Conservation (phyloP, 371 early-diverging fungal species). For the Syncephalastrum contaminatum region DNA sequence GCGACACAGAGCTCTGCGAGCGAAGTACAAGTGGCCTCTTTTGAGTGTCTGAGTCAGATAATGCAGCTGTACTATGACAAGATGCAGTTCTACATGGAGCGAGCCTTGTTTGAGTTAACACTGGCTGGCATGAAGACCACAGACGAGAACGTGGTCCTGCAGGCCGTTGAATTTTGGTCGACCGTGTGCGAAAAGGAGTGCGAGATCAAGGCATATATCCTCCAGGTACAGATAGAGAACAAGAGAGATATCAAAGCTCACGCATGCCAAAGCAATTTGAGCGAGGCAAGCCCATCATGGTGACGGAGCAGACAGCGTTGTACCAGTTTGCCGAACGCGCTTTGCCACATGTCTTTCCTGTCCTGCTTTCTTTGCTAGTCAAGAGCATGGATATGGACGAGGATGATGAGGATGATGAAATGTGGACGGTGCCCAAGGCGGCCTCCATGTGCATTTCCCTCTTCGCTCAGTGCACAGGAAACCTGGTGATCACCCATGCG, state of each 20-base stretch:
- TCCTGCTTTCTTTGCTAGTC: conserved; percentile 82
- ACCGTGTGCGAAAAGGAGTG: conserved; percentile 95
- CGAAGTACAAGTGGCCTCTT: conserved; percentile 83
- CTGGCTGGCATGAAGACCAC: conserved; percentile 82
- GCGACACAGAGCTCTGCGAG: conserved; percentile 81
- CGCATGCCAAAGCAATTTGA: background rate
- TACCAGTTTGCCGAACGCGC: conserved; percentile 78
- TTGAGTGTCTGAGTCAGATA: conserved; percentile 93
- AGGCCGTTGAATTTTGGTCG: conserved; percentile 98
- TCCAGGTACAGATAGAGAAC: conserved; percentile 20
- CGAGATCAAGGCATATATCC: conserved; percentile 55
- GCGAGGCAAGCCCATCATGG: conserved; percentile 52
- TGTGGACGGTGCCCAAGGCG: conserved; percentile 97
- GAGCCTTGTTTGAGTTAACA: conserved; percentile 90
- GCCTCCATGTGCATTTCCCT: conserved; percentile 90
- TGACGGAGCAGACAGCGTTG: conserved; percentile 53
- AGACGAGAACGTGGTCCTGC: conserved; percentile 86
- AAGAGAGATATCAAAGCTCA: background rate
- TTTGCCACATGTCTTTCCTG: conserved; percentile 76
- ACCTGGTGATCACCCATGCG: conserved; percentile 74
- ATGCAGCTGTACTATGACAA: conserved; percentile 93
- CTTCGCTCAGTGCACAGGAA: conserved; percentile 80
- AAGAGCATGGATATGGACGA: conserved; percentile 95
- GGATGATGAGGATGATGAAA: conserved; percentile 96
- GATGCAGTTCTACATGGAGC: conserved; percentile 93